Percentiles rank a stretch among this genome's conserved stretches.
Conservation (phyloP, 1,284 basidiomycete species). For the Prillingera fragicola region DNA sequence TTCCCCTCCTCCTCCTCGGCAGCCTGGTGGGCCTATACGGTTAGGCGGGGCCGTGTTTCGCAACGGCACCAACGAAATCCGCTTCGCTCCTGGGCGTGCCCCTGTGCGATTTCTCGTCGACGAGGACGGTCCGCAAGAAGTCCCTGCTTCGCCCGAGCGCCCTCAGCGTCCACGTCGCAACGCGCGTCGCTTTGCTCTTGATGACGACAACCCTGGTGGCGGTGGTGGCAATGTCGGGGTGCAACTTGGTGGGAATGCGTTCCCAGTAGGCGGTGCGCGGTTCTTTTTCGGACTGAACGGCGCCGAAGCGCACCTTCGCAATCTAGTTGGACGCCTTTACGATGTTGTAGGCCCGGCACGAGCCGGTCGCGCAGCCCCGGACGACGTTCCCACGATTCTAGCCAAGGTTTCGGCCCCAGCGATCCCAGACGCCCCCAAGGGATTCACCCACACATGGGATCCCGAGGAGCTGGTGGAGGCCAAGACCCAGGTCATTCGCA, state of each 20-base stretch:
- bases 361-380: background rate
- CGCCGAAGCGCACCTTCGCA: background rate
- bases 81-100: conserved; percentile 7
- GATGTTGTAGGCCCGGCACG: background rate
- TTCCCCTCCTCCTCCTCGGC: too few relatives aligned
- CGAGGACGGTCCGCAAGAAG: background rate
- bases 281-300: background rate
- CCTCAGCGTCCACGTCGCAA: background rate
- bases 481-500: conserved; percentile 6
- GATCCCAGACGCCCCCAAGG: conserved; percentile 7
- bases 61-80: conserved; percentile 17
- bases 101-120: background rate
- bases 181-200: background rate
- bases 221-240: background rate
- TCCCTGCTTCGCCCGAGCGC: background rate
- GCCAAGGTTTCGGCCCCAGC: conserved; percentile 14
- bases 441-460: conserved; percentile 29
- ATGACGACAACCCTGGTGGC: background rate
- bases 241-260: too few relatives aligned
- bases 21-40: too few relatives aligned
- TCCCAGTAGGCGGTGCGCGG: background rate
- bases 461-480: conserved; percentile 15
- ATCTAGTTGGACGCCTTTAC: background rate
- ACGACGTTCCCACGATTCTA: conserved; percentile 24
- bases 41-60: conserved; percentile 27